phyloP scores from a whole-genome alignment of 495 filamentous ascomycete genomes.

The Hypoxylon crocopeplum region DNA sequence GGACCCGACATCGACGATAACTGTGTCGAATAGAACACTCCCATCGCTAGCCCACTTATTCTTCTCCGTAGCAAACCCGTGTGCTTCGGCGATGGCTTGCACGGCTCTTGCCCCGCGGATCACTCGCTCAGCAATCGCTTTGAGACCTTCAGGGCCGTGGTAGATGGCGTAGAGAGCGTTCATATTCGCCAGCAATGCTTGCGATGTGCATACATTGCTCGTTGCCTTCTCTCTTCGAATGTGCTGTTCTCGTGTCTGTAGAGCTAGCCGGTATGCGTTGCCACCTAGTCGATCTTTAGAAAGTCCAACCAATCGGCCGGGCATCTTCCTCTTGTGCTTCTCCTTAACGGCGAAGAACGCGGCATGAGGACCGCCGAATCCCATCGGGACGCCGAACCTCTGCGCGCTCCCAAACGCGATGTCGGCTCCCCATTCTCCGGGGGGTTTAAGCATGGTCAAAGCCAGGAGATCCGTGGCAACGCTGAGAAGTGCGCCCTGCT shows the following conservation, averaged over 20 bases:
- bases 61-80: constrained; percentile 69
- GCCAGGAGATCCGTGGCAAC: constrained; percentile 93
- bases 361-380: constrained; percentile 93
- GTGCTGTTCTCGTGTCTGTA: constrained; percentile 97
- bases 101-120: constrained; percentile 74
- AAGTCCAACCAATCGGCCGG: constrained; percentile 88
- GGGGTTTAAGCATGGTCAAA: constrained; percentile 86
- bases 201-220: constrained; percentile 98
- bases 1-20: constrained; percentile 66
- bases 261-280: constrained; percentile 82
- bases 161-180: constrained; percentile 98
- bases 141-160: constrained; percentile 87
- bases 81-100: constrained; percentile 67
- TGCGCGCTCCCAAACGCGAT: constrained; percentile 98
- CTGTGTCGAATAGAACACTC: constrained; percentile 77
- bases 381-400: constrained; percentile 91
- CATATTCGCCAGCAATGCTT: constrained; percentile 96
- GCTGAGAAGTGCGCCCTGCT: constrained; percentile 80
- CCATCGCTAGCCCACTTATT: constrained; percentile 62
- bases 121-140: constrained; percentile 80
- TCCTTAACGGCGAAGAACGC: constrained; percentile 96
- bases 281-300: constrained; percentile 91
- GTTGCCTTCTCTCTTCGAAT: constrained; percentile 98
- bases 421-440: constrained; percentile 95
- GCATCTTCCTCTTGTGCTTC: constrained; percentile 95